Conservation (phyloP, 23 red algal genomes). For the Gracilaria caudata region DNA sequence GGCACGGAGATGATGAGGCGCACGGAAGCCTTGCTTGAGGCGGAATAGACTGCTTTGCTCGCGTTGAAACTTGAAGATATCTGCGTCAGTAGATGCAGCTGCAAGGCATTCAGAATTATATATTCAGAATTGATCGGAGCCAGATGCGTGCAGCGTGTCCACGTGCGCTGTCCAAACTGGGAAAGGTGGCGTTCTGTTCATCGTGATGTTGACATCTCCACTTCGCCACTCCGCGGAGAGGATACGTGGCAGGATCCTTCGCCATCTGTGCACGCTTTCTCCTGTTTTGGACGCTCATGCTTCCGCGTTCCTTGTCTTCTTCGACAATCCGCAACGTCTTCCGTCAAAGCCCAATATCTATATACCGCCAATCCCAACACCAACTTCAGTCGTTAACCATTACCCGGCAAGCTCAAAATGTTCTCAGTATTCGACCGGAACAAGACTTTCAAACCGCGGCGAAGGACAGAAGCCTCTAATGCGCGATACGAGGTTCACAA, state of each 20-base stretch:
- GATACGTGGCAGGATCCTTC: not conserved
- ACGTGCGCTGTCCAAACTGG: not conserved
- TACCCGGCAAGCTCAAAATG: conserved; percentile 45
- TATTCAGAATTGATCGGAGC: too few relatives aligned
- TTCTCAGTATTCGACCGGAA: conserved; percentile 92
- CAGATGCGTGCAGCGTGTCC: too few relatives aligned
- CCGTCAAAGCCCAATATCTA: too few relatives aligned
- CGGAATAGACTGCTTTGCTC: too few relatives aligned
- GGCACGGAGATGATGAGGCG: not conserved
- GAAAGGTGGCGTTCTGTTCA: too few relatives aligned
- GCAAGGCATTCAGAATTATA: too few relatives aligned
- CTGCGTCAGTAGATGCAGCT: too few relatives aligned
- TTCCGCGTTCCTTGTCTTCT: not conserved
- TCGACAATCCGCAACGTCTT: too few relatives aligned
- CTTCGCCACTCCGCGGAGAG: not conserved
- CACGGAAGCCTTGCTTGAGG: too few relatives aligned
- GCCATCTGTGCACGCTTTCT: not conserved
- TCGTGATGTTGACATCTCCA: too few relatives aligned
- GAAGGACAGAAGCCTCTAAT: conserved; percentile 62
- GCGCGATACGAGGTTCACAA: conserved; percentile 79
- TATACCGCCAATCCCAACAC: not conserved
- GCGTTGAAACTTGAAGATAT: too few relatives aligned
- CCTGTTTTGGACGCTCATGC: not conserved
- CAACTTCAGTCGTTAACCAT: not conserved
- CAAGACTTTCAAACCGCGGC: conserved; percentile 87